Conservation (phyloP, 2,329 filamentous ascomycete species). For the Apiospora pterosperma region DNA sequence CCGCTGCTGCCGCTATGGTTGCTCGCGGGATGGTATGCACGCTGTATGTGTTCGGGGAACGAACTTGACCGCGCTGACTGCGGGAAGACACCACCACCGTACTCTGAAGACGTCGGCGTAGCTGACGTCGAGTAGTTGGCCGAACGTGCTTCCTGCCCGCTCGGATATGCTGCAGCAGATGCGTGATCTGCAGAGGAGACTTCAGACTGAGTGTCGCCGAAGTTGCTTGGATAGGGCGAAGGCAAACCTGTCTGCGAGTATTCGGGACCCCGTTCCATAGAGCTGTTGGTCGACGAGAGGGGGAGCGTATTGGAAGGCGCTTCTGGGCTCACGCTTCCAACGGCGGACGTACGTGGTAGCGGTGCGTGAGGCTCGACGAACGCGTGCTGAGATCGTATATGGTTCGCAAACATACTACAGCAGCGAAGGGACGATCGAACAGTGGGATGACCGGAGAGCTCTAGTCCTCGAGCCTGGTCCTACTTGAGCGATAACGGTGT, state of each 20-base stretch:
- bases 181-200: conserved; percentile 82
- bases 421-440: conserved; percentile 21
- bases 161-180: conserved; percentile 87
- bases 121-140: conserved; percentile 70
- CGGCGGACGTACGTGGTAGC: conserved; percentile 22
- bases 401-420: conserved; percentile 31
- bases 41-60: conserved; percentile 84
- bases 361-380: conserved; percentile 28
- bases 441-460: conserved; percentile 23
- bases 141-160: conserved; percentile 75
- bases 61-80: conserved; percentile 70
- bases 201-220: conserved; percentile 77
- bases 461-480: conserved; percentile 32
- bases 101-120: conserved; percentile 79
- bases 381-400: conserved; percentile 16
- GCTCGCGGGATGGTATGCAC: conserved; percentile 76
- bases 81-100: conserved; percentile 66
- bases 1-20: conserved; percentile 69
- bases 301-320: conserved; percentile 23
- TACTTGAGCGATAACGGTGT: conserved; percentile 25
- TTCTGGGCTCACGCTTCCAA: conserved; percentile 23
- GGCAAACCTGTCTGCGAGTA: conserved; percentile 88
- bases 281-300: conserved; percentile 17
- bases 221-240: conserved; percentile 65
- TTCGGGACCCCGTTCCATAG: conserved; percentile 64